Percentiles rank a stretch among this genome's conserved stretches.
phyloP scores from a whole-genome alignment of 2,329 filamentous ascomycete genomes.

The Sporothrix schenckii region DNA sequence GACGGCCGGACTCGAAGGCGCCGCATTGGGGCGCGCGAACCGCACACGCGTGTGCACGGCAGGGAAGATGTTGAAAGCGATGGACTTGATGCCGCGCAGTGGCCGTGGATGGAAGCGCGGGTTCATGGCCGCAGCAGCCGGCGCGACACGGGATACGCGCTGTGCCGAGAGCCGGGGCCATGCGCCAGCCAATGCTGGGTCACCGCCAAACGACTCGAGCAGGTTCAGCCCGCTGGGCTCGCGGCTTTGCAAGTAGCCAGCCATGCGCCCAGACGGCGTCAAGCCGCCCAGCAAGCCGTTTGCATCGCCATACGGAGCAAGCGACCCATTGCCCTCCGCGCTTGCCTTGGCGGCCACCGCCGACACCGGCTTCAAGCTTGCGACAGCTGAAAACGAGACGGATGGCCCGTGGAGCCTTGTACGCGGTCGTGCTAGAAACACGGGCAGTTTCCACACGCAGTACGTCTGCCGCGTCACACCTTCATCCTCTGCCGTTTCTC shows the following conservation, averaged over 20 bases:
- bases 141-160: conserved; percentile 73
- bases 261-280: conserved; percentile 12
- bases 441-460: conserved; percentile 62
- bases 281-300: conserved; percentile 8
- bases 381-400: conserved; percentile 65
- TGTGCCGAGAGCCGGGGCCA: conserved; percentile 71
- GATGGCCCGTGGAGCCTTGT: conserved; percentile 68
- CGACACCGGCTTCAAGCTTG: conserved; percentile 60
- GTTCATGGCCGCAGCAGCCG: conserved; percentile 58
- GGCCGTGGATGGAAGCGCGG: conserved; percentile 55
- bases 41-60: conserved; percentile 72
- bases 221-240: conserved; percentile 73
- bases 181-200: conserved; percentile 63
- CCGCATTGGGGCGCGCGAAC: conserved; percentile 66
- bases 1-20: conserved; percentile 61
- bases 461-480: conserved; percentile 50
- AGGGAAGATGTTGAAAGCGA: conserved; percentile 67
- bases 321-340: conserved; percentile 44
- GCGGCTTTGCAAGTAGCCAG: conserved; percentile 69
- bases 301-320: neutral
- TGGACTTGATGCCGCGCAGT: conserved; percentile 61
- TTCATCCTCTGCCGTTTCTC: conserved; percentile 32
- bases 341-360: conserved; percentile 47
- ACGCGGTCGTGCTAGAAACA: conserved; percentile 62
- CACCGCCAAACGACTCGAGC: conserved; percentile 71